Percentiles rank a stretch among this genome's conserved stretches.
These are phyloP conservation scores for Ophiostoma perfectum DNA, from an alignment of 2,329 filamentous ascomycete species.

Conservation along the genomic window DNA sequence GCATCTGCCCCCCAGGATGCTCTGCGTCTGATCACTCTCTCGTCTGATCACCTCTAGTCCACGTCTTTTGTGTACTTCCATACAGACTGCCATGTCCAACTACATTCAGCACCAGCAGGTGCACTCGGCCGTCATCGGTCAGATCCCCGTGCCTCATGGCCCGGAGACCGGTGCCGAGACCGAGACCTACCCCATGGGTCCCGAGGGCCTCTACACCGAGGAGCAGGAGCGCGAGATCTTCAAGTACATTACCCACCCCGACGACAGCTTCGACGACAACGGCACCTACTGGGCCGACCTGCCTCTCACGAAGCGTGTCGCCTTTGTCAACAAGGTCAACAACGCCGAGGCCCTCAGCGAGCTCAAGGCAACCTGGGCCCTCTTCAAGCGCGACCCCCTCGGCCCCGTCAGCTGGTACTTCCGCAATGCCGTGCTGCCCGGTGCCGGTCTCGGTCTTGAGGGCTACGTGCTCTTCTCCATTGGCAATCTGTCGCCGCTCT, in stretches of 20 bases:
- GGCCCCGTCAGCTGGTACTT: constrained; percentile 83
- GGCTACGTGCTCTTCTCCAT: constrained; percentile 97
- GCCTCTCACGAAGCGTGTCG: constrained; percentile 60
- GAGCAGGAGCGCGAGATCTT: constrained; percentile 59
- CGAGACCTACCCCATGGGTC: constrained; percentile 41
- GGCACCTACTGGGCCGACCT: constrained; percentile 94
- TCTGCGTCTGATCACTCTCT: constrained; percentile 11
- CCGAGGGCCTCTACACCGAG: constrained; percentile 37
- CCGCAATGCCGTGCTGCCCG: constrained; percentile 83
- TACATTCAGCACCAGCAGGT: constrained; percentile 38
- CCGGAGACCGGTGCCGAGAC: constrained; percentile 46
- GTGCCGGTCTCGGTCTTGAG: constrained; percentile 86
- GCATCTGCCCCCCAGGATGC: constrained; percentile 11
- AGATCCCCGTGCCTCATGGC: constrained; percentile 53
- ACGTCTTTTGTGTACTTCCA: background rate
- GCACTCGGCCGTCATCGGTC: constrained; percentile 43
- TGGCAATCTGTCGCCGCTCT: constrained; percentile 81
- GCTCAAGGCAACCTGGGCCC: constrained; percentile 59
- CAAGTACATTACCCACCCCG: constrained; percentile 73
- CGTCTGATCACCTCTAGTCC: no score
- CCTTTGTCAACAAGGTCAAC: constrained; percentile 72
- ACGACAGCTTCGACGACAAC: constrained; percentile 77
- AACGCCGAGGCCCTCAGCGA: constrained; percentile 64
- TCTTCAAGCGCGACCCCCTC: constrained; percentile 83
- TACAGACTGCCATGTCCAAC: constrained; percentile 33